Base-by-base conservation (phyloP, 2,329 filamentous ascomycete species). In the Hypomyces rosellus region DNA sequence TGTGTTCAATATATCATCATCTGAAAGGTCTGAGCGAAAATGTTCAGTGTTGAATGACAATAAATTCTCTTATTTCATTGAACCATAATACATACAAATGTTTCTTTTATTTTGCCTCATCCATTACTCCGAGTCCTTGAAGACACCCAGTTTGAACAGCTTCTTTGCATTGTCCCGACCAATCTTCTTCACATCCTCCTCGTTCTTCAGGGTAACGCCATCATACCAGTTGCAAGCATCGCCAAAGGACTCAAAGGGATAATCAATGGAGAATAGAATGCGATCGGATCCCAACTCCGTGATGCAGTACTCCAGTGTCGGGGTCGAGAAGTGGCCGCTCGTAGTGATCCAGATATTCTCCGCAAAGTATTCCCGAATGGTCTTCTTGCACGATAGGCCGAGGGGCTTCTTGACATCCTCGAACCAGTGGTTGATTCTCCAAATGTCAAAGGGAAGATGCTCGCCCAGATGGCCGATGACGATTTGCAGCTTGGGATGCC, bases 271-370 rank as follows among this genome's bases (percentile, higher is more conserved):
- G 59, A 77, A 79, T n/a, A 79, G 55, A 36, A 78, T 74, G 0
- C 76, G 62, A 48, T 78, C 74, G 5, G 73, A 64, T 7, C 75
- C 71, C 25, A 81, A 64, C 55, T 78, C 70, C 16, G 68, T 65
- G 16, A 76, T 66, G 42, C 72, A 73, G 47, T 71, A 80, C 54
- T 78, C 67, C 41, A 81, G 61, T 1, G 75, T 76, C 1, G 71
- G 63, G 0, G 76, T 79, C 0, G 74, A 79, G 56, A 81, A 81
- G 59, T 81, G 74, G 0, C 78, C 78, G 49, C 69, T 73, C 1
- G 78, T 81, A 3, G 78, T 81, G 55, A 81, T 73, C 74, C 74
- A 81, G 50, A 81, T 66, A 60, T 81, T 81, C 37, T 71, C 56
- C 18, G 66, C 67, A 62, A 81, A 81, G 62, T 81, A 81, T 15